phyloP scores from a whole-genome alignment of 2,329 filamentous ascomycete genomes.

The Ceratocystis harringtonii region DNA sequence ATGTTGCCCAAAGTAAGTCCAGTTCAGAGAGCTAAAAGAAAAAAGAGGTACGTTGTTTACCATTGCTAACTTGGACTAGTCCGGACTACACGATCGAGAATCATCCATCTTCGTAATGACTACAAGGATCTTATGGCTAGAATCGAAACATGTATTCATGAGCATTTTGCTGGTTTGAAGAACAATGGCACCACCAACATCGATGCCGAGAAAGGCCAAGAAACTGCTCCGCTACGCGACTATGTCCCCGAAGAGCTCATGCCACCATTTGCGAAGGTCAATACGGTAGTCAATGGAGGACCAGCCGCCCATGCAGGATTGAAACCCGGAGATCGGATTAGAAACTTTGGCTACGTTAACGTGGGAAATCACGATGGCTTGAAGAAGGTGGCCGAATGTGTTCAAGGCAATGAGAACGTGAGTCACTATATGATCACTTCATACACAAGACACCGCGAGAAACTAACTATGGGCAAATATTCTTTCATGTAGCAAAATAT shows the following conservation, averaged over 20 bases:
- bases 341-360: constrained; percentile 73
- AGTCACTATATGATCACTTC: constrained; percentile 26
- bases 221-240: constrained; percentile 9
- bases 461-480: not conserved
- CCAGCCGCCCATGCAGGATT: constrained; percentile 75
- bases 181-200: not conserved
- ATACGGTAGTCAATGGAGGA: constrained; percentile 60
- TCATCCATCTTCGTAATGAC: constrained; percentile 82
- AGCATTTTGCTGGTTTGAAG: constrained; percentile 53
- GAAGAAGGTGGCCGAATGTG: constrained; percentile 72
- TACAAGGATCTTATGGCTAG: constrained; percentile 75
- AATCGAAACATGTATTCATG: constrained; percentile 76
- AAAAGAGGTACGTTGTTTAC: not conserved
- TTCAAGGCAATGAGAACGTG: constrained; percentile 81
- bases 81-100: constrained; percentile 78
- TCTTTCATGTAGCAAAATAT: constrained; percentile 43
- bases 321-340: constrained; percentile 63
- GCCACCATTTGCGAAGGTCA: constrained; percentile 78
- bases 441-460: not conserved
- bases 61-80: constrained; percentile 31
- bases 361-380: constrained; percentile 74
- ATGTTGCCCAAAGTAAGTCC: constrained; percentile 73
- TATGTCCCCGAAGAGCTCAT: constrained; percentile 7
- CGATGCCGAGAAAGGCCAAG: not conserved
- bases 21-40: not conserved